phyloP scores from a whole-genome alignment of 371 early-diverging fungal species.

The Smittium mucronatum region DNA sequence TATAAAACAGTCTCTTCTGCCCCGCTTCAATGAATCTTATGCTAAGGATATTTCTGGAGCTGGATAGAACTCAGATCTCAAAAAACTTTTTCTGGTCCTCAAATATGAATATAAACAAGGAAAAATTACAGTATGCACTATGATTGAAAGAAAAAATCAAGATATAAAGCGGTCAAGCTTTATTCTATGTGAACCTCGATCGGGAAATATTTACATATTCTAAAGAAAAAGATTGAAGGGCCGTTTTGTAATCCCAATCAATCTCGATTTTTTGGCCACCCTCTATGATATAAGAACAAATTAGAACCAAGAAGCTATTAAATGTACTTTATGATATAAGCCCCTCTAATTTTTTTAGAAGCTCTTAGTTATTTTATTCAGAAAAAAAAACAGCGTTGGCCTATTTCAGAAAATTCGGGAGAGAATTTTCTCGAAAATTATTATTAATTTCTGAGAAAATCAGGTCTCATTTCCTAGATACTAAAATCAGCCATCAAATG shows the following conservation, averaged over 20 bases:
- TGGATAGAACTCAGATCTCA: neutral
- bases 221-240: neutral
- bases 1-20: slow-evolving; percentile 8
- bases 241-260: neutral
- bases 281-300: neutral
- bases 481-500: neutral
- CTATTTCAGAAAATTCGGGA: neutral
- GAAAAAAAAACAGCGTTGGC: slow-evolving; percentile 2
- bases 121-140: neutral
- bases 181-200: neutral
- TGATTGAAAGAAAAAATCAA: neutral
- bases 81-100: neutral
- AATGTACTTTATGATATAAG: neutral
- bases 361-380: neutral
- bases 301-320: neutral
- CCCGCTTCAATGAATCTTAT: neutral
- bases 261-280: neutral
- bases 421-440: neutral
- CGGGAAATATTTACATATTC: neutral
- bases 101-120: neutral
- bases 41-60: neutral
- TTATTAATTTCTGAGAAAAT: neutral
- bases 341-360: neutral
- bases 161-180: neutral
- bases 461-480: neutral